phyloP scores from a whole-genome alignment of 208 protist species.

The Leishmania martiniquensis region DNA sequence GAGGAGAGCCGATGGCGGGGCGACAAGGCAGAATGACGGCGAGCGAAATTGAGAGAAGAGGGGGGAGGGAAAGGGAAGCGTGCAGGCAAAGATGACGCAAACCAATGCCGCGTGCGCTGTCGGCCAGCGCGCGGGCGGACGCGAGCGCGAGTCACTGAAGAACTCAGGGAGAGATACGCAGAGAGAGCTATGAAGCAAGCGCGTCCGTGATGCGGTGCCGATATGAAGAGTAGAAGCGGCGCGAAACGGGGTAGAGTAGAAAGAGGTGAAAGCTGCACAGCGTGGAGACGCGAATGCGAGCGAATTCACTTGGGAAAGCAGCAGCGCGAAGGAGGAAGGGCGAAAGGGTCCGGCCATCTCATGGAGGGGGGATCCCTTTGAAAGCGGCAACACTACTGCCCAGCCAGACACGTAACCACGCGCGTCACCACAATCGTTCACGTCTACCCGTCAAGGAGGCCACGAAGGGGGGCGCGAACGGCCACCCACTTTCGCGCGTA shows the following conservation, averaged over 20 bases:
- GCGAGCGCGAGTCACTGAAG: neutral
- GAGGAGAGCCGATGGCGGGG: too few species aligned
- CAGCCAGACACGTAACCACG: too few species aligned
- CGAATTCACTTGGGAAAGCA: neutral
- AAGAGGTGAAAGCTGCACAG: neutral
- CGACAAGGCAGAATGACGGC: too few species aligned
- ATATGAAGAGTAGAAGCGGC: neutral
- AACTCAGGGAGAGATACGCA: neutral
- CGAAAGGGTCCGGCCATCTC: neutral
- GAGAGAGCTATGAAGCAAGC: neutral
- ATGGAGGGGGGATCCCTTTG: neutral
- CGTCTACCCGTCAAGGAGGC: neutral
- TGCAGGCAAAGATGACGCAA: neutral
- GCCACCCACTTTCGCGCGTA: neutral
- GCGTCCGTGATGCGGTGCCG: neutral
- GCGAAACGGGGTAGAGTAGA: neutral
- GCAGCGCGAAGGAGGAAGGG: neutral
- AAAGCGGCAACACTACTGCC: neutral
- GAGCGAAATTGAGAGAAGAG: neutral
- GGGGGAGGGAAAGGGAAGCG: constrained; percentile 1
- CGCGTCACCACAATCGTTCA: neutral
- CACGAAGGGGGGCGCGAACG: neutral
- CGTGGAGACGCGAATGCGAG: too few species aligned
- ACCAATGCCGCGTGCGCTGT: neutral
- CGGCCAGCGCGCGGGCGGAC: neutral